Base-by-base conservation (phyloP, 805 yeast genomes). In the Monosporozyma yasuniensis region DNA sequence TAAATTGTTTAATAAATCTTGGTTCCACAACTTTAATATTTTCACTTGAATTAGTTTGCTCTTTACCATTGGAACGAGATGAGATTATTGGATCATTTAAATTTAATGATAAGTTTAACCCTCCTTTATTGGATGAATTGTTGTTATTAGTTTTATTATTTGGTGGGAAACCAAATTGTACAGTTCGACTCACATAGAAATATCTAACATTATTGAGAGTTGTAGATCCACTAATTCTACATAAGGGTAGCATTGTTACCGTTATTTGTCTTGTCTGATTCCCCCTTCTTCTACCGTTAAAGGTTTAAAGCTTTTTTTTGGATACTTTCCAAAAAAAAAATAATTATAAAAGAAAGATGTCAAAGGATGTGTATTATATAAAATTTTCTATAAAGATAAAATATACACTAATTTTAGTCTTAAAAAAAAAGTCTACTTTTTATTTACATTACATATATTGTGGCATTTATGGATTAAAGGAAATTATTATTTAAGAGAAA, bases 1-100 rank as follows among this genome's bases (percentile, higher is more conserved):
- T 30, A 41, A 52, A 77, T 72, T 9, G 55, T 50, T 46, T 70
- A 66, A 54, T 68, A 66, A 47, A 71, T 58, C 48, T 58, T 54
- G 51, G 48, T 25, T 53, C 56, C 21, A 54, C 38, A 1, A 52
- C 50, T 32, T 51, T 55, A 8, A 47, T 47, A 39, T 49, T 48
- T 32, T 30, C 34, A 23, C 32, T 43, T 21, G 34, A n/a, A 18
- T 12, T 45, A 16, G n/a, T n/a, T 12, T n/a, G 4, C 4, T 18
- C 22, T 16, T 9, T 18, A n/a, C n/a, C n/a, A 18, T 35, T 16
- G 16, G 22, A 35, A 35, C 22, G 39, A 8, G 39, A 14, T 35
- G 9, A n/a, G n/a, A n/a, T 35, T 7, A 16, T 18, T 5, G 39
- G 39, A 5, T 43, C 37, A 14, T 19, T 43, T 19, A 43, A 28